Percentiles rank a stretch among this genome's conserved stretches.
These are phyloP conservation scores for Teunomyces tritomae DNA, from an alignment of 805 yeast species.

Conservation along the genomic window DNA sequence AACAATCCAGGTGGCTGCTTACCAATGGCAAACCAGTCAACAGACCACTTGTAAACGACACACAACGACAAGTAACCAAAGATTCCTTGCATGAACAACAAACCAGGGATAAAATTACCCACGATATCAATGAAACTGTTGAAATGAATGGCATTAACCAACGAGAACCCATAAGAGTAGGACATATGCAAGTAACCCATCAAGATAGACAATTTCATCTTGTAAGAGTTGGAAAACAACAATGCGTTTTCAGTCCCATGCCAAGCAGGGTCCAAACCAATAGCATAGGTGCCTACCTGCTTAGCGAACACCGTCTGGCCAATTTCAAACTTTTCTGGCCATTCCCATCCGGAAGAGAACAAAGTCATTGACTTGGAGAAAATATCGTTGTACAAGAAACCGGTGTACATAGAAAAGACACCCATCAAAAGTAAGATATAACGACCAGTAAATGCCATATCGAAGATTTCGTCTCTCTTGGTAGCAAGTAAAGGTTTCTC, in stretches of 20 bases:
- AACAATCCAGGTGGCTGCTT: conserved; percentile 70
- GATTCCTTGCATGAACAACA: conserved; percentile 71
- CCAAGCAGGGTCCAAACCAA: conserved; percentile 75
- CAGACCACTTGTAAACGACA: conserved; percentile 71
- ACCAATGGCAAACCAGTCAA: conserved; percentile 63
- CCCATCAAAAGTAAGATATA: conserved; percentile 73
- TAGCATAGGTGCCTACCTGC: conserved; percentile 50
- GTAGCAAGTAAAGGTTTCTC: conserved; percentile 52
- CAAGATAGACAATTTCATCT: conserved; percentile 72
- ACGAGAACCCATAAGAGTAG: conserved; percentile 65
- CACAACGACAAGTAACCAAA: conserved; percentile 69
- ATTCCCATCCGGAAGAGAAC: conserved; percentile 70
- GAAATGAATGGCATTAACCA: conserved; percentile 59
- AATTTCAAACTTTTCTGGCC: conserved; percentile 49
- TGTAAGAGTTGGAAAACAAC: conserved; percentile 68
- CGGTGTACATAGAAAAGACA: conserved; percentile 68
- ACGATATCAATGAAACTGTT: conserved; percentile 60
- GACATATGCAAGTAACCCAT: conserved; percentile 78
- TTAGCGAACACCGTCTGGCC: conserved; percentile 43
- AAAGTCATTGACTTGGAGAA: conserved; percentile 68
- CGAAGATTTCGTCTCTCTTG: conserved; percentile 69
- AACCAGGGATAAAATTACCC: conserved; percentile 73
- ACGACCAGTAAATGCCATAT: conserved; percentile 73
- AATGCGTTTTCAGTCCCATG: conserved; percentile 76
- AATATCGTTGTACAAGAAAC: conserved; percentile 68